These are phyloP conservation scores for Raphanus sativus DNA, from an alignment of 345 rosid species.

Conservation along the genomic window DNA sequence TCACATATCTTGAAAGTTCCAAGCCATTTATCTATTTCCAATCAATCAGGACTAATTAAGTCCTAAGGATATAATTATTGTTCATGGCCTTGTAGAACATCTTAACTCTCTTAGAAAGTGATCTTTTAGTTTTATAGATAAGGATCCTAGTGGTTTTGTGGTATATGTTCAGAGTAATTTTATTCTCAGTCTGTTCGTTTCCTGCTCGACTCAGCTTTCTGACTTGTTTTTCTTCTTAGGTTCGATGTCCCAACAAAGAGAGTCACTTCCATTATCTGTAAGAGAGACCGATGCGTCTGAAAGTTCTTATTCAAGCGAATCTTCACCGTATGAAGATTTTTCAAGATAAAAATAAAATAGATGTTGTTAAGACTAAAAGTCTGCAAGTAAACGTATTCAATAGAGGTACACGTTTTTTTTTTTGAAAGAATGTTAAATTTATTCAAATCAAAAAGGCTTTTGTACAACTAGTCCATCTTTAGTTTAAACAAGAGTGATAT, in stretches of 20 bases:
- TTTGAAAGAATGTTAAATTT: too few relatives aligned
- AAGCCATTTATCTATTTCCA: neutral
- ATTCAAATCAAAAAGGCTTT: too few relatives aligned
- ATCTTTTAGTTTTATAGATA: neutral
- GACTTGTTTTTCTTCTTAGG: constrained; percentile 47
- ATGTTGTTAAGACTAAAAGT: too few relatives aligned
- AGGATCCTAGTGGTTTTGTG: neutral
- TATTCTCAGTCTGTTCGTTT: neutral
- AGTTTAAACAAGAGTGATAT: too few relatives aligned
- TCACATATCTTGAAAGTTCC: neutral
- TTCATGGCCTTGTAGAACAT: neutral
- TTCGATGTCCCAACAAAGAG: constrained; percentile 67
- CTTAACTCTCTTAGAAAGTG: neutral
- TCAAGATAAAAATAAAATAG: constrained; percentile 27
- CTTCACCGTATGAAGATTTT: constrained; percentile 79
- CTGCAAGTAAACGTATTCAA: too few relatives aligned
- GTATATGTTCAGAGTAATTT: neutral
- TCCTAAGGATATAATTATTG: neutral
- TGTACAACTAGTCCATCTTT: too few relatives aligned
- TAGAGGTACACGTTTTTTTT: too few relatives aligned
- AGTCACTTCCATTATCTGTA: constrained; percentile 73
- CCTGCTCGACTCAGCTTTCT: constrained; percentile 3
- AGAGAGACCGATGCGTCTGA: constrained; percentile 59
- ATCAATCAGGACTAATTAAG: too few relatives aligned
- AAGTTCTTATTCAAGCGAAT: constrained; percentile 71